These are phyloP conservation scores for Avicennia marina DNA, from an alignment of 257 asterid species.

Conservation along the genomic window DNA sequence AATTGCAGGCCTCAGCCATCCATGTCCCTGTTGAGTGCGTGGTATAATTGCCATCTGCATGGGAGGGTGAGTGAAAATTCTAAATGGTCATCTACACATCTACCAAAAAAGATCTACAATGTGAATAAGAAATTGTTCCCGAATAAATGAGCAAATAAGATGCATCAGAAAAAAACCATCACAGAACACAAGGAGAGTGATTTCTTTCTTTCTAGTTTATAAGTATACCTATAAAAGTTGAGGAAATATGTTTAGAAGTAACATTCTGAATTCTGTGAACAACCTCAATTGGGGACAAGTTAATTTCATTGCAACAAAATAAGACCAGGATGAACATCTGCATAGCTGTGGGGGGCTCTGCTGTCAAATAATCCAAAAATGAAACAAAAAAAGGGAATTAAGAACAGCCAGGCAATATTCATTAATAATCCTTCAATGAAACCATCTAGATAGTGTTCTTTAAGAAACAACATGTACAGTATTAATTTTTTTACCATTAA, in stretches of 20 bases:
- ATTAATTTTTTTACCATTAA: too few species aligned
- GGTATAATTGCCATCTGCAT: slow-evolving; percentile 92
- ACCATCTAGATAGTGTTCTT: slow-evolving; percentile 1
- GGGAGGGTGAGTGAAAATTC: slow-evolving; percentile 16
- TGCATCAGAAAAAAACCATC: too few species aligned
- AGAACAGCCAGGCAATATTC: not conserved
- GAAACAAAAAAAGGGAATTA: slow-evolving; percentile 2
- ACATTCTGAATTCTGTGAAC: not conserved
- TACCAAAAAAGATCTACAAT: not conserved
- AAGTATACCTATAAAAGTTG: slow-evolving; percentile 3
- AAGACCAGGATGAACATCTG: not conserved
- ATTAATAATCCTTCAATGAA: slow-evolving; percentile 1
- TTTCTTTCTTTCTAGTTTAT: not conserved
- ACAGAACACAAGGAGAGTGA: not conserved
- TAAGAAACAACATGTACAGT: too few species aligned
- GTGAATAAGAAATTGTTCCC: not conserved
- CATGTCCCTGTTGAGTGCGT: slow-evolving; percentile 81
- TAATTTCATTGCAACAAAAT: not conserved
- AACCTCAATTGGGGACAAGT: slow-evolving; percentile 1
- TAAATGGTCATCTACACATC: slow-evolving; percentile 13
- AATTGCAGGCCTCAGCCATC: slow-evolving; percentile 98
- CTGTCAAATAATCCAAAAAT: slow-evolving; percentile 9
- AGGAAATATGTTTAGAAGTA: not conserved
- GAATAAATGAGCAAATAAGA: too few species aligned
- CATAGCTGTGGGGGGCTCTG: too few species aligned